Evolutionary conservation across 352 stramenopile species (phyloP).

Genomic region (Globisporangium paroecandrum): DNA sequence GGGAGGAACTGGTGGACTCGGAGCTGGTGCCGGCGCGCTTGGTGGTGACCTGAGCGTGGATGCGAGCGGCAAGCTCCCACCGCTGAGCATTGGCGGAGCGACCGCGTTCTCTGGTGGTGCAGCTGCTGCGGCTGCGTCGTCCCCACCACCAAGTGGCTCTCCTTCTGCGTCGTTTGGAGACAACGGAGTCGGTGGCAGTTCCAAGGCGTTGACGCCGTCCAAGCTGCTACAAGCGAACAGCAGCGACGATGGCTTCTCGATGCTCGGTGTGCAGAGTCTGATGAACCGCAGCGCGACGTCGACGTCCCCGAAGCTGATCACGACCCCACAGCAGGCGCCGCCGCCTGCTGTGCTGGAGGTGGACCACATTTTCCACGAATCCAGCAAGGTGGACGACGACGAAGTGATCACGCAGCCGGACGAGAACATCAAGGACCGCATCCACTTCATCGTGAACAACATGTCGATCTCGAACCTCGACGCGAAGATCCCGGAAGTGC

Average conservation of each 20-base stretch:
- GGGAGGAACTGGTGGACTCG: neutral
- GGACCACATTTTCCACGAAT: conserved; percentile 83
- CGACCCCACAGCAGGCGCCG: conserved; percentile 36
- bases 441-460: conserved; percentile 99
- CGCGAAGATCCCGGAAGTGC: conserved; percentile 95
- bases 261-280: conserved; percentile 24
- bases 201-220: conserved; percentile 19
- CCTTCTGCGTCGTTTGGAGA: conserved; percentile 1
- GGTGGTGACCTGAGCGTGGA: conserved; percentile 7
- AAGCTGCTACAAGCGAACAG: conserved; percentile 17
- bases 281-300: conserved; percentile 36
- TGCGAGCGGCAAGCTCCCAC: conserved; percentile 21
- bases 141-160: neutral
- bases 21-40: neutral
- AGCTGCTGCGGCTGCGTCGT: conserved; percentile 15
- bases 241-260: conserved; percentile 15
- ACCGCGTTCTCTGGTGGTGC: conserved; percentile 23
- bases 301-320: conserved; percentile 40
- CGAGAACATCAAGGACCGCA: conserved; percentile 91
- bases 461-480: conserved; percentile 97
- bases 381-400: conserved; percentile 55
- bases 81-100: conserved; percentile 22
- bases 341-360: conserved; percentile 62
- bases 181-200: neutral
- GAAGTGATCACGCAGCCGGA: conserved; percentile 70